Evolutionary conservation across 1,284 basidiomycete species (phyloP).

Genomic region (Anthracocystis setariae): DNA sequence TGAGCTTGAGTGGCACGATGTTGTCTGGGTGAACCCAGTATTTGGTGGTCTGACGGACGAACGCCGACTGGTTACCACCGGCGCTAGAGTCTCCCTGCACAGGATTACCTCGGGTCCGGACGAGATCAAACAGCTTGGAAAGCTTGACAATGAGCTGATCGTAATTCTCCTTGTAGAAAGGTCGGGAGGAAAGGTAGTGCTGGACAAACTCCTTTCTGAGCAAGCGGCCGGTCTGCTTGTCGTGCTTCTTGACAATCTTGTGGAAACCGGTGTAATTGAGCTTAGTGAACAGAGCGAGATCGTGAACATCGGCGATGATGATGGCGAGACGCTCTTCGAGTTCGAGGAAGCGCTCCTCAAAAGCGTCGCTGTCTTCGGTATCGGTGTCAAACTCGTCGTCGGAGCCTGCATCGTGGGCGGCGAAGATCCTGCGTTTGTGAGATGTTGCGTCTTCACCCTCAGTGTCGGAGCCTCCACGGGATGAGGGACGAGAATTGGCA

Average conservation of each 20-base stretch:
- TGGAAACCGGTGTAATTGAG: slow-evolving; percentile 94
- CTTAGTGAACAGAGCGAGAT: slow-evolving; percentile 91
- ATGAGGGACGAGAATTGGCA: slow-evolving; percentile 30
- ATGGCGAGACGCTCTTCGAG: slow-evolving; percentile 95
- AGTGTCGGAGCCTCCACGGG: slow-evolving; percentile 37
- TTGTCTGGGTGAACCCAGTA: slow-evolving; percentile 87
- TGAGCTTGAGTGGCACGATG: slow-evolving; percentile 93
- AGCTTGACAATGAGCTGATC: slow-evolving; percentile 94
- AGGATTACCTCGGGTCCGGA: slow-evolving; percentile 93
- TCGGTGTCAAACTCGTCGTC: slow-evolving; percentile 73
- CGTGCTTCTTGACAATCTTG: slow-evolving; percentile 98
- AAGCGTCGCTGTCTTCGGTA: slow-evolving; percentile 76
- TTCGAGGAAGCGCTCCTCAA: slow-evolving; percentile 87
- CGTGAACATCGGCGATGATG: slow-evolving; percentile 97
- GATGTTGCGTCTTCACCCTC: slow-evolving; percentile 21
- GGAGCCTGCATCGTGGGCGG: slow-evolving; percentile 71
- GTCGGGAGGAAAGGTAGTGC: slow-evolving; percentile 90
- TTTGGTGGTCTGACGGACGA: slow-evolving; percentile 96
- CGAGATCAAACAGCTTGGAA: slow-evolving; percentile 93
- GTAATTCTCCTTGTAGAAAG: slow-evolving; percentile 85
- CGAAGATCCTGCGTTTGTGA: slow-evolving; percentile 49
- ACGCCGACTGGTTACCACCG: slow-evolving; percentile 93
- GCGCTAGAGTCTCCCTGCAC: slow-evolving; percentile 92
- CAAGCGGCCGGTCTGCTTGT: slow-evolving; percentile 75
- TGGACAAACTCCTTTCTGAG: slow-evolving; percentile 77